phyloP scores from a whole-genome alignment of 2,329 filamentous ascomycete species.

The Byssothecium circinans region DNA sequence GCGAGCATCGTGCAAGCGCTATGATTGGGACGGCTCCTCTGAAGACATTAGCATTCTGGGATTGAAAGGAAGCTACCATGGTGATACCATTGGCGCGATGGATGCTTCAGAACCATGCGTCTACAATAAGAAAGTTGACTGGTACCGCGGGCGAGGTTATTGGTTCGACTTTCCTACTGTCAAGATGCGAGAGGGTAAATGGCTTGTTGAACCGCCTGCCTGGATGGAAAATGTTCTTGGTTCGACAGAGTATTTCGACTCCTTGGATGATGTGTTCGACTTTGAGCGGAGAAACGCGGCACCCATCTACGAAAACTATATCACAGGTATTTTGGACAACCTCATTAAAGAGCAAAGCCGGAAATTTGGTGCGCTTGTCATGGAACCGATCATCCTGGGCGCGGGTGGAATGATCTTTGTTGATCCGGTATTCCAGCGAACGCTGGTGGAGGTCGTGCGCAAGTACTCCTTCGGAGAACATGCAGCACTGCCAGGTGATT shows the following conservation, averaged over 20 bases:
- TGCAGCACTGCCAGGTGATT: not conserved
- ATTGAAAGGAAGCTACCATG: conserved; percentile 79
- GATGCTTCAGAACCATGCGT: conserved; percentile 76
- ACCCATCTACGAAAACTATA: conserved; percentile 61
- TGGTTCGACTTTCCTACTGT: conserved; percentile 82
- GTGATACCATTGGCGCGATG: conserved; percentile 88
- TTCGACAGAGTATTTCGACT: conserved; percentile 36
- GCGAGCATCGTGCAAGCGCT: conserved; percentile 66
- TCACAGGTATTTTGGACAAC: conserved; percentile 56
- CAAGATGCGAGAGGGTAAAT: conserved; percentile 65
- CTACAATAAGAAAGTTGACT: conserved; percentile 82
- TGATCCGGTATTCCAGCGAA: conserved; percentile 78
- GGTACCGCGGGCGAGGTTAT: conserved; percentile 76
- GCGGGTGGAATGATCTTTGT: conserved; percentile 83
- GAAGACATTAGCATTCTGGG: conserved; percentile 69
- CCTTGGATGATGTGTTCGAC: conserved; percentile 41
- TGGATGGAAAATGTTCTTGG: conserved; percentile 53
- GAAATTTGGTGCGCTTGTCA: conserved; percentile 74
- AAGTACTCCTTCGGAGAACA: conserved; percentile 55
- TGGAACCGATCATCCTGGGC: conserved; percentile 79
- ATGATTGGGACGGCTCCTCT: conserved; percentile 63
- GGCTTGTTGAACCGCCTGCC: conserved; percentile 63
- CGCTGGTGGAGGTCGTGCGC: conserved; percentile 69
- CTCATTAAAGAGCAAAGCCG: conserved; percentile 59
- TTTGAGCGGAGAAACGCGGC: conserved; percentile 43